Base-by-base conservation (phyloP, 345 rosid genomes). In the Bruguiera parviflora region DNA sequence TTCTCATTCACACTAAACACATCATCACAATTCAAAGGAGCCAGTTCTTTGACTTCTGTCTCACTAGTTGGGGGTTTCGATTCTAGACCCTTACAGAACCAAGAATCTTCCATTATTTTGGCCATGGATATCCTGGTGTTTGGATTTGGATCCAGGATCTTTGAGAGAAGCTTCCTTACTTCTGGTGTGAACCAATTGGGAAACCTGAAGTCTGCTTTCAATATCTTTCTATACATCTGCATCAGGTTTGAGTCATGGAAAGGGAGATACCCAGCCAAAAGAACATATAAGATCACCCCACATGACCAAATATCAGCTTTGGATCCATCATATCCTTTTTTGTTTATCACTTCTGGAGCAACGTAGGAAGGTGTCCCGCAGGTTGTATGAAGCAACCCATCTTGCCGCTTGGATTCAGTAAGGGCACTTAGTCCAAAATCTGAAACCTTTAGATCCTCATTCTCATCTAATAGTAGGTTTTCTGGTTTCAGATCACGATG, bases 281-380 rank as follows among this genome's bases (percentile, higher is more conserved):
- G 81, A 69, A 93, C 96, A 64, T 69, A 91, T 37, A 89, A 70
- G 46, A 93, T 78, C 25, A 93, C 96, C 55, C 96, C 98, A 58
- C 96, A 87, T 0, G 98, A 89, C 98, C 96, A 91, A 21, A 89
- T 85, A 83, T 91, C 98, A 18, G 98, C 96, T 82, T 89, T 88
- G 9, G 79, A 61, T 11, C 92, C 98, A 74, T 93, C 96, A 68
- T 93, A 91, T 1, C 97, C 98, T 73, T 70, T 86, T 71, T 91
- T 72, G 79, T 69, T 83, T 22, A 91, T 93, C 61, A 91, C 92
- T 83, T 91, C 97, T 0, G 98, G 96, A 37, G 97, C 95, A 63
- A 90, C 98, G 75, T 90, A 93, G 3, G 94, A 91, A 58, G 97
- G 97, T 0, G 97, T 91, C 8, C 98, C 98, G 37, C 98, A 93